Percentiles rank a stretch among this genome's conserved stretches.
Conservation (phyloP, 257 asterid species). For the Solanum piurae region DNA sequence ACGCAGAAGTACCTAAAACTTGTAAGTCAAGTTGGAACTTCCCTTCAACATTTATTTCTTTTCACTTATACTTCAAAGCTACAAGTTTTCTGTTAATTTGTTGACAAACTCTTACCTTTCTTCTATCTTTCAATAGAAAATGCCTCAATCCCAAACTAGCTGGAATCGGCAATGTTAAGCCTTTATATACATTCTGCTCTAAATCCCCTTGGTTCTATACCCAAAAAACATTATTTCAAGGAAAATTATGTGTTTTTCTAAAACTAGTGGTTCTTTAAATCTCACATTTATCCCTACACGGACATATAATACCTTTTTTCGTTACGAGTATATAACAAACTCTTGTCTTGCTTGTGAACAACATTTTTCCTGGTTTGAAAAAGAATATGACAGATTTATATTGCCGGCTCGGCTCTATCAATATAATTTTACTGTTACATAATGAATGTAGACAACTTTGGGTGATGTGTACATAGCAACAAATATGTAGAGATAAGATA, state of each 20-base stretch:
- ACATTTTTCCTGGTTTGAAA: background rate
- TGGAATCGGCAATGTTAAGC: background rate
- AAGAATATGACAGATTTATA: background rate
- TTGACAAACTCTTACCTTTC: background rate
- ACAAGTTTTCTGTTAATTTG: background rate
- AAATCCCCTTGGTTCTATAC: background rate
- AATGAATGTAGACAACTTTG: too few relatives aligned
- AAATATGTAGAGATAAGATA: too few relatives aligned
- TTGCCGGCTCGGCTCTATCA: background rate
- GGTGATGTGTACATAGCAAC: too few relatives aligned
- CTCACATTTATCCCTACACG: background rate
- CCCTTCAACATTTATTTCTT: background rate
- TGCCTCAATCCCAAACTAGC: background rate
- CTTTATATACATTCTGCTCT: background rate
- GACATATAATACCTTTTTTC: background rate
- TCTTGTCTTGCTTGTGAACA: background rate
- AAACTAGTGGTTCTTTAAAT: background rate
- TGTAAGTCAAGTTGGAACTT: background rate
- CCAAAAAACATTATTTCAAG: background rate
- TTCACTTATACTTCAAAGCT: background rate
- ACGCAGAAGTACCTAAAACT: background rate
- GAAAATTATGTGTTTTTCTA: background rate
- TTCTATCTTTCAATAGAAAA: too few relatives aligned
- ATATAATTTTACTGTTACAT: background rate
- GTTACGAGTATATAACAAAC: background rate